Conservation (phyloP, 106 monocot genomes). For the Gastrodia elata region DNA sequence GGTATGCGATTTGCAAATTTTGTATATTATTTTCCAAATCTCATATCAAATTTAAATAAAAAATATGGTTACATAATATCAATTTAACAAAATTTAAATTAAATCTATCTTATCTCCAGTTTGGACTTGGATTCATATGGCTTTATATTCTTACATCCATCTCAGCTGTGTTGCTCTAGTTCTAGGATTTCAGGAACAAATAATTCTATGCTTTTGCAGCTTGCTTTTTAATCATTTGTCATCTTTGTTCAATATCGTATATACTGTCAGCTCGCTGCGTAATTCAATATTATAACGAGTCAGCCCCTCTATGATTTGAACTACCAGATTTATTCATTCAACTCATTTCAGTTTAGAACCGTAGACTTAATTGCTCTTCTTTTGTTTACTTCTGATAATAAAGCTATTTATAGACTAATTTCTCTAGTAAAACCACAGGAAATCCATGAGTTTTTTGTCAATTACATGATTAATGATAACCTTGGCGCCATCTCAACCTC, state of each 20-base stretch:
- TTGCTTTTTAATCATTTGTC: neutral
- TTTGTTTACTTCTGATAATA: neutral
- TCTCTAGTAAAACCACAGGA: slow-evolving; percentile 45
- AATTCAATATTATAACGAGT: neutral
- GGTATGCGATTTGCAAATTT: too few species aligned
- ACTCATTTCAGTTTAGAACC: neutral
- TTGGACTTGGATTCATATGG: too few species aligned
- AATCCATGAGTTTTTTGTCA: slow-evolving; percentile 86
- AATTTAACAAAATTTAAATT: too few species aligned
- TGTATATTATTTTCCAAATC: too few species aligned
- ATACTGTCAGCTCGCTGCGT: neutral
- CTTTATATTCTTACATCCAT: too few species aligned
- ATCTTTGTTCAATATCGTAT: neutral
- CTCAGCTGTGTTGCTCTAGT: neutral
- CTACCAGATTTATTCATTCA: neutral
- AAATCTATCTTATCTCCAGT: too few species aligned
- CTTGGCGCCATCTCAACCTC: slow-evolving; percentile 81
- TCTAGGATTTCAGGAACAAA: neutral
- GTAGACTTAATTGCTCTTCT: neutral
- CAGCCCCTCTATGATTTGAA: neutral
- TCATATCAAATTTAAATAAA: too few species aligned
- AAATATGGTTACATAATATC: too few species aligned
- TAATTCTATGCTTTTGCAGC: neutral
- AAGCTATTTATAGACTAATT: neutral
- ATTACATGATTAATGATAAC: slow-evolving; percentile 88